A percentile compares a stretch with the other conserved stretches of the same genome.
Evolutionary conservation across 108 stramenopile species (phyloP).

Genomic region (Ochromonas danica): DNA sequence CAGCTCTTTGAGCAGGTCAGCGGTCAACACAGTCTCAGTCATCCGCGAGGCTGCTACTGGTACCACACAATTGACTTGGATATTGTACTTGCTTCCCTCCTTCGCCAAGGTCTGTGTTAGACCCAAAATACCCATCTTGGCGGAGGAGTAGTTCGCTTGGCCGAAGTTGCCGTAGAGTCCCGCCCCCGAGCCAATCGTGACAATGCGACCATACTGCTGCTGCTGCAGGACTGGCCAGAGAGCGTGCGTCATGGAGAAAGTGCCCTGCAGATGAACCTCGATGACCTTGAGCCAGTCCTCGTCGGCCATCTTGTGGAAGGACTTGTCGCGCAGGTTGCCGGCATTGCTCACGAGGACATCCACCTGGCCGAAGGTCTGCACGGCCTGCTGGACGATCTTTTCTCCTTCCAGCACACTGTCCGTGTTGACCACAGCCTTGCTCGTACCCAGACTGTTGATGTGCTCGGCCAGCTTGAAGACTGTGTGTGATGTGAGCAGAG

Average conservation of each 20-base stretch:
- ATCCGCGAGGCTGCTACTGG: slow-evolving; percentile 47
- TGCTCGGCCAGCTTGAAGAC: slow-evolving; percentile 41
- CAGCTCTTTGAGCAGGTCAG: slow-evolving; percentile 42
- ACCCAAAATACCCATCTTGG: slow-evolving; percentile 46
- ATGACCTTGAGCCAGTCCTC: slow-evolving; percentile 46
- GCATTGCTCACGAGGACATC: slow-evolving; percentile 54
- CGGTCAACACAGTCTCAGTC: slow-evolving; percentile 48
- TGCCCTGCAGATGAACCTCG: slow-evolving; percentile 43
- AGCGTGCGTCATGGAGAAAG: slow-evolving; percentile 40
- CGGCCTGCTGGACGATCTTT: slow-evolving; percentile 39
- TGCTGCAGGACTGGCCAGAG: slow-evolving; percentile 45
- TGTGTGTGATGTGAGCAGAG: not conserved
- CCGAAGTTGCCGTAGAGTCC: slow-evolving; percentile 54
- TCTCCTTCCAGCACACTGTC: slow-evolving; percentile 39
- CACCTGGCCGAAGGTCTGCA: slow-evolving; percentile 32
- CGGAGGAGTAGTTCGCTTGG: slow-evolving; percentile 40
- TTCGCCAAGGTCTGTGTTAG: slow-evolving; percentile 41
- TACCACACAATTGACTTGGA: slow-evolving; percentile 45
- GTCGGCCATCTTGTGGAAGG: slow-evolving; percentile 49
- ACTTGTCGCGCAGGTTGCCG: slow-evolving; percentile 48
- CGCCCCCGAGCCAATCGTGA: slow-evolving; percentile 39
- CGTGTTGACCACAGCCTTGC: slow-evolving; percentile 36
- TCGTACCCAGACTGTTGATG: slow-evolving; percentile 36
- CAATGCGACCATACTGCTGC: slow-evolving; percentile 47
- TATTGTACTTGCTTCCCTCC: slow-evolving; percentile 40